phyloP scores from a whole-genome alignment of 768 basidiomycete genomes.

The Phanerochaete sordida region DNA sequence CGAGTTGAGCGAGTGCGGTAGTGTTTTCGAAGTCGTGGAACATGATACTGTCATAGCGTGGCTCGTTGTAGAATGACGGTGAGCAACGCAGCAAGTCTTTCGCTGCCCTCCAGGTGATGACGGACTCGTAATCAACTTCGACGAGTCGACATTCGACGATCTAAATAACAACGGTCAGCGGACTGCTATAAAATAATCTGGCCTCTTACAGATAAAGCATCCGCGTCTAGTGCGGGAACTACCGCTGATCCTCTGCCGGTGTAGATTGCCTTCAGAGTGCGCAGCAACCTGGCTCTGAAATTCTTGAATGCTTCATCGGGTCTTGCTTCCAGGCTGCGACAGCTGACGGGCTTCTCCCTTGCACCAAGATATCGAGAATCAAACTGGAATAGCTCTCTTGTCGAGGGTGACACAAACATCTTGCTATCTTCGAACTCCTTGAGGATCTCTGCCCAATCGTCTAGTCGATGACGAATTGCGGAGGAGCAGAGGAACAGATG shows the following conservation, averaged over 20 bases:
- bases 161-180: too few relatives aligned
- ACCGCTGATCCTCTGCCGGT: too few relatives aligned
- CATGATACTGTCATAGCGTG: slow-evolving; percentile 24
- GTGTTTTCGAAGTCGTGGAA: slow-evolving; percentile 10
- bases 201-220: too few relatives aligned
- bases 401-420: too few relatives aligned
- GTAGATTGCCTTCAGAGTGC: too few relatives aligned
- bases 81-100: slow-evolving; percentile 19
- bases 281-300: background rate
- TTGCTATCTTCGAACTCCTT: background rate
- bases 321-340: background rate
- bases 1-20: background rate
- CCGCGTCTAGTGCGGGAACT: too few relatives aligned
- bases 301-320: background rate
- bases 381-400: background rate
- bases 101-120: slow-evolving; percentile 14
- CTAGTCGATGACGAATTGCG: background rate
- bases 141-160: too few relatives aligned
- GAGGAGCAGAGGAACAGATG: background rate
- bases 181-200: too few relatives aligned
- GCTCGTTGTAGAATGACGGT: slow-evolving; percentile 14
- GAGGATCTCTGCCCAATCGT: background rate
- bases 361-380: background rate
- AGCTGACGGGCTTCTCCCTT: background rate
- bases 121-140: slow-evolving; percentile 14